These are phyloP conservation scores for Tolypocladium sp. DNA, from an alignment of 2,329 filamentous ascomycete genomes.

Conservation along the genomic window DNA sequence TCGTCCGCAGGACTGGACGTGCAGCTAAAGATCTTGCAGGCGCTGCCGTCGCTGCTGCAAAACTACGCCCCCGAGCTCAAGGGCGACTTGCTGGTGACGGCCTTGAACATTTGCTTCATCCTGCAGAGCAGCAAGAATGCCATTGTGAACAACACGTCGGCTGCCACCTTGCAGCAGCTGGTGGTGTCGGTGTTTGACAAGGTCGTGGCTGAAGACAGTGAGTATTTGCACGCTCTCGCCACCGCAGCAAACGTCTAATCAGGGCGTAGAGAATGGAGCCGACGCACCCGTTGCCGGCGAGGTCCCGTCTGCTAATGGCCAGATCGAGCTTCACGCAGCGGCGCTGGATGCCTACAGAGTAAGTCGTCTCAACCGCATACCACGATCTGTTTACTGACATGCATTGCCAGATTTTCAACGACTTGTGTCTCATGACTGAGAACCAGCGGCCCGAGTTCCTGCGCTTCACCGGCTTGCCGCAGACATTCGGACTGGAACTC, in stretches of 20 bases:
- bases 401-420: conserved; percentile 63
- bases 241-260: not conserved
- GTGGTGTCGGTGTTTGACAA: conserved; percentile 91
- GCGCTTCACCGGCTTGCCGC: conserved; percentile 65
- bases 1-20: conserved; percentile 76
- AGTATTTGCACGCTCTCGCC: conserved; percentile 18
- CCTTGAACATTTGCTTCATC: conserved; percentile 84
- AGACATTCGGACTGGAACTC: conserved; percentile 80
- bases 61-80: conserved; percentile 79
- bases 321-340: conserved; percentile 60
- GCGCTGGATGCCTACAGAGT: conserved; percentile 79
- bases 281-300: conserved; percentile 55
- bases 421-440: conserved; percentile 81
- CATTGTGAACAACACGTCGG: conserved; percentile 90
- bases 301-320: conserved; percentile 55
- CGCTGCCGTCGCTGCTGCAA: conserved; percentile 78
- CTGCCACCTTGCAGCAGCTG: conserved; percentile 91
- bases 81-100: conserved; percentile 70
- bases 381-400: not conserved
- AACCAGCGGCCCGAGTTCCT: conserved; percentile 77
- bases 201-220: conserved; percentile 72
- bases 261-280: conserved; percentile 26
- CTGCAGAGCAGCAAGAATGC: conserved; percentile 86
- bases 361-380: conserved; percentile 9
- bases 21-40: conserved; percentile 91